Conservation (phyloP, 129 eudicot genomes). For the Flaveria linearis region DNA sequence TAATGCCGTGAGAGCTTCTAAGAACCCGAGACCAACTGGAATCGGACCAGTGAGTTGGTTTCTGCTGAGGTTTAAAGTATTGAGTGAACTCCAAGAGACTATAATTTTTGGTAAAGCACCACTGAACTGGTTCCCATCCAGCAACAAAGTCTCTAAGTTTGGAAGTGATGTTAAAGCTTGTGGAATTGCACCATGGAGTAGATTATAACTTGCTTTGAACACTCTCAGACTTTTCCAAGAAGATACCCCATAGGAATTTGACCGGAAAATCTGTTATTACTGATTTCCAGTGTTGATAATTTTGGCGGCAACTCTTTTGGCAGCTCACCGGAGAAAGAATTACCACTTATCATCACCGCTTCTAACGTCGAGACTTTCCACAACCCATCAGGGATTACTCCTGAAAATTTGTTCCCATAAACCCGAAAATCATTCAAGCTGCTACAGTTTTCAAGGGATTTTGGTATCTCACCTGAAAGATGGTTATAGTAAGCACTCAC, state of each 20-base stretch:
- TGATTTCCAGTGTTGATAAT: constrained; percentile 50
- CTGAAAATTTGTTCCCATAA: constrained; percentile 51
- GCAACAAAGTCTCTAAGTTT: constrained; percentile 28
- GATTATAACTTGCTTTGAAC: constrained; percentile 63
- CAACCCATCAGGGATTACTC: constrained; percentile 59
- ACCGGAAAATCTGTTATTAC: constrained; percentile 68
- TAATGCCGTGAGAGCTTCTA: constrained; percentile 47
- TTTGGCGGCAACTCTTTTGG: constrained; percentile 45
- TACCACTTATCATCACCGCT: constrained; percentile 34
- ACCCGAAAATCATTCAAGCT: constrained; percentile 43
- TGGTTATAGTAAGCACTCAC: constrained; percentile 43
- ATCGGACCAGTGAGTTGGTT: constrained; percentile 72
- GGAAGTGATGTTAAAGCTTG: constrained; percentile 58
- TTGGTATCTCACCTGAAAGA: constrained; percentile 57
- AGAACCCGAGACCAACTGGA: constrained; percentile 57
- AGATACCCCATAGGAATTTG: constrained; percentile 49
- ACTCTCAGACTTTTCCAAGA: constrained; percentile 53
- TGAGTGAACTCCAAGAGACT: constrained; percentile 49
- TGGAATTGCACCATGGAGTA: constrained; percentile 58
- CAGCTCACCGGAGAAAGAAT: constrained; percentile 57
- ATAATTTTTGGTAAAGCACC: constrained; percentile 57
- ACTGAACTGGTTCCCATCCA: constrained; percentile 59
- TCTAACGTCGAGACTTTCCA: constrained; percentile 51
- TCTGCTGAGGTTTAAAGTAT: constrained; percentile 49
- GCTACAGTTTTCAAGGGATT: constrained; percentile 54